Evolutionary conservation across 441 rosid species (phyloP), one percentile per base, ranked within the genome.

Genomic region (Populus hybrid): DNA sequence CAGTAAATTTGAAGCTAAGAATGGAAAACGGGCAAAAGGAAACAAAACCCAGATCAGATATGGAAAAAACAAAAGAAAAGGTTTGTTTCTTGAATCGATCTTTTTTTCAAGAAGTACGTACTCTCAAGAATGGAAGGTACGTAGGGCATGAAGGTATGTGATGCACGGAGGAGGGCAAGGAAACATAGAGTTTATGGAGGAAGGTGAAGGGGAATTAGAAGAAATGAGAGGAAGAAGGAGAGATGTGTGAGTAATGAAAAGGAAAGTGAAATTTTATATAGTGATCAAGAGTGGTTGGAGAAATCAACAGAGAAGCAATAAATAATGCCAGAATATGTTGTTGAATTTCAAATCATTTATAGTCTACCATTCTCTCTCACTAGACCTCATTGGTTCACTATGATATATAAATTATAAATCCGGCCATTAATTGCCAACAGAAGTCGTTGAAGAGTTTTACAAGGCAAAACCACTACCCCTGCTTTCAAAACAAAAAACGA

Each of bases 371-470:
- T 28, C 67, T 53, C 61, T 53, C 61, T 53, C n/a, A 5, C 59
- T 50, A 0, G 61, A 16, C 61, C 61, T 18, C 61, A 53, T 0
- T 53, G n/a, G 21, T 53, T 53, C 1, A 10, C 7, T 2, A n/a
- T 53, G 26, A 30, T n/a, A 73, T 53, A 34, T 66, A 46, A 53
- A n/a, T 34, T 5, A 16, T 2, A 26, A 63, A 53, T 35, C 1
- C 69, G 69, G 78, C 80, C 82, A 76, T 86, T 75, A 81, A 86
- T 75, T 80, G 81, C 73, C 79, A 68, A 72, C 80, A 7, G 36
- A 70, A 72, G 84, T 78, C 35, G 89, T 79, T 86, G 87, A 76
- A 82, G 78, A 28, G 4, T 57, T 38, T 16, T 18, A 50, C 57
- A 64, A 70, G 8, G 70, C 64, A 24, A 74, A 64, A 30, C 59